Evolutionary conservation across 2,329 filamentous ascomycete species (phyloP).

Genomic region (Erysiphe pulchra): DNA sequence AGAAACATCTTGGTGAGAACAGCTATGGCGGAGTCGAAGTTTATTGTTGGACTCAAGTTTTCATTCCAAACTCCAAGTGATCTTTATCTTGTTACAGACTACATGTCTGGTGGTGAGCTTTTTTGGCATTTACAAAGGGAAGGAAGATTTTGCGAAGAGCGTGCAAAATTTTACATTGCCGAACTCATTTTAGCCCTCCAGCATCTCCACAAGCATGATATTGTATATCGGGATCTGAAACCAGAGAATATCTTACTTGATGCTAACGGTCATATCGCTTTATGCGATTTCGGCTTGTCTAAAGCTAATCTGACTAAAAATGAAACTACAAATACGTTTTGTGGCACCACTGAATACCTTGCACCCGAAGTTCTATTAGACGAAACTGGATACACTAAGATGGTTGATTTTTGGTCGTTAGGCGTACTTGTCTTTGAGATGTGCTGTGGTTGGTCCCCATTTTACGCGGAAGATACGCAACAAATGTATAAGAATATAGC

Average conservation of each 20-base stretch:
- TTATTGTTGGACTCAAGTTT: constrained; percentile 94
- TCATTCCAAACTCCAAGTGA: constrained; percentile 96
- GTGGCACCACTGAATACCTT: constrained; percentile 91
- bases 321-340: constrained; percentile 96
- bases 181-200: constrained; percentile 88
- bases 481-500: constrained; percentile 99
- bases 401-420: constrained; percentile 99
- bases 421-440: constrained; percentile 97
- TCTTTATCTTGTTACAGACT: constrained; percentile 93
- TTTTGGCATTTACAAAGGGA: constrained; percentile 99
- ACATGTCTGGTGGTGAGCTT: constrained; percentile 95
- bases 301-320: constrained; percentile 95
- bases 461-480: constrained; percentile 96
- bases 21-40: constrained; percentile 82
- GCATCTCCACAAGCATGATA: constrained; percentile 88
- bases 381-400: constrained; percentile 94
- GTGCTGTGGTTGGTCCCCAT: constrained; percentile 98
- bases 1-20: constrained; percentile 92
- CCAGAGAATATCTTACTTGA: constrained; percentile 94
- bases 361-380: constrained; percentile 88
- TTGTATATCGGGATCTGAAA: constrained; percentile 92
- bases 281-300: constrained; percentile 92
- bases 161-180: constrained; percentile 96
- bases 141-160: constrained; percentile 76
- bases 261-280: constrained; percentile 88